A percentile compares a stretch with the other conserved stretches of the same genome.
Evolutionary conservation across 164 flowering plant genomes (phyloP).

Genomic region (Nelumbo lutea): DNA sequence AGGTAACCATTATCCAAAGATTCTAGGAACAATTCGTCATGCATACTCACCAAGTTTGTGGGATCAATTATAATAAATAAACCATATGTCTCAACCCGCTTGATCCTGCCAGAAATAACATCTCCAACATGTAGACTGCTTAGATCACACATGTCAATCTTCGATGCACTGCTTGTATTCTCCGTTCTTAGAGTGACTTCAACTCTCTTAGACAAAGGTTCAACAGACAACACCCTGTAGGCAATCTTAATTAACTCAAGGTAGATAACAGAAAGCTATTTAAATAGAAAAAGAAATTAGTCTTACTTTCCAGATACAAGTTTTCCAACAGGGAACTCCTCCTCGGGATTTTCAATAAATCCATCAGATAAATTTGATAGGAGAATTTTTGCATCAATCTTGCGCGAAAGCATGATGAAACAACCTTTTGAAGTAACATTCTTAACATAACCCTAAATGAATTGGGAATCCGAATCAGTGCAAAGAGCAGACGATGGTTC

Average conservation of each 20-base stretch:
- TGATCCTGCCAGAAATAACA: conserved; percentile 60
- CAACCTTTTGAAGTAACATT: conserved; percentile 75
- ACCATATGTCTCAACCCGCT: conserved; percentile 75
- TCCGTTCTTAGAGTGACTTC: conserved; percentile 68
- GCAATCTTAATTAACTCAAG: conserved; percentile 10
- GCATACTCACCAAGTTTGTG: conserved; percentile 55
- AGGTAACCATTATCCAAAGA: neutral
- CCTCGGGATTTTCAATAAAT: conserved; percentile 57
- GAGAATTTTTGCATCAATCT: conserved; percentile 82
- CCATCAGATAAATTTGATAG: conserved; percentile 80
- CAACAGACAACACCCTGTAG: conserved; percentile 78
- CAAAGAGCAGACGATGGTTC: neutral
- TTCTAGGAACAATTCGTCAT: neutral
- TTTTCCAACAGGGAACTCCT: conserved; percentile 80
- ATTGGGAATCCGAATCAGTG: neutral
- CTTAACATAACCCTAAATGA: conserved; percentile 80
- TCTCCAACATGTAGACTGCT: conserved; percentile 55
- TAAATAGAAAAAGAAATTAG: neutral
- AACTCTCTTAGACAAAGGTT: conserved; percentile 77
- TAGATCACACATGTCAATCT: conserved; percentile 39
- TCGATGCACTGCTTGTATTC: conserved; percentile 17
- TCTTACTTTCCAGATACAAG: conserved; percentile 73
- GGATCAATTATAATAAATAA: conserved; percentile 69
- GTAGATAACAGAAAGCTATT: neutral
- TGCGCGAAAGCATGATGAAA: conserved; percentile 80